These are phyloP conservation scores for Trypanosoma theileri DNA, from an alignment of 208 protist genomes.

Conservation along the genomic window DNA sequence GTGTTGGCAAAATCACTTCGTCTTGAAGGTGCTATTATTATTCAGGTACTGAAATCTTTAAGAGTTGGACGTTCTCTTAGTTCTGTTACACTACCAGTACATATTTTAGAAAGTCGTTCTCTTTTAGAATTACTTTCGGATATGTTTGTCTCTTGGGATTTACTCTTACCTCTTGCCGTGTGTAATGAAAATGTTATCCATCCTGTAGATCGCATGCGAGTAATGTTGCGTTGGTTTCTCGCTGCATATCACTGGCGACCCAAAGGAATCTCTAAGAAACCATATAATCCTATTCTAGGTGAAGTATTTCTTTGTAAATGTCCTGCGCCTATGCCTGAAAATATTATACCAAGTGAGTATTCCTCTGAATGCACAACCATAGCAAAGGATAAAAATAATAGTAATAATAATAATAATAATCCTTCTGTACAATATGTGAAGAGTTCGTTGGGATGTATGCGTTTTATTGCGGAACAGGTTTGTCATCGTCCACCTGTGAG, in stretches of 20 bases:
- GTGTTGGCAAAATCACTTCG: constrained; percentile 9
- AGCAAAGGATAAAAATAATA: background rate
- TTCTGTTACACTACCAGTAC: constrained; percentile 24
- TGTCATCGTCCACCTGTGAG: constrained; percentile 33
- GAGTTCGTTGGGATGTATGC: background rate
- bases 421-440: no score
- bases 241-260: constrained; percentile 26
- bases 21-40: constrained; percentile 25
- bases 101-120: constrained; percentile 29
- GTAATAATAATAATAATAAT: background rate
- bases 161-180: constrained; percentile 16
- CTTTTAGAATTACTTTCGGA: constrained; percentile 26
- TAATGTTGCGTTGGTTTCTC: constrained; percentile 28
- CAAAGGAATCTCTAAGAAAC: constrained; percentile 28
- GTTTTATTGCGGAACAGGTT: constrained; percentile 39
- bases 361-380: background rate
- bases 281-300: constrained; percentile 39
- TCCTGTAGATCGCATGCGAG: constrained; percentile 24
- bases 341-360: background rate
- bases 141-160: constrained; percentile 26
- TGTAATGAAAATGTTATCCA: background rate
- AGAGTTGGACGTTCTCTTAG: constrained; percentile 22
- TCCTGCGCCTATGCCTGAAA: constrained; percentile 6
- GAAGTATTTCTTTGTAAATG: constrained; percentile 37
- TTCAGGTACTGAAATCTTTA: constrained; percentile 24